A percentile compares a stretch with the other conserved stretches of the same genome.
These are phyloP conservation scores for Termitomyces sp. DNA, from an alignment of 768 basidiomycete species.

Conservation along the genomic window DNA sequence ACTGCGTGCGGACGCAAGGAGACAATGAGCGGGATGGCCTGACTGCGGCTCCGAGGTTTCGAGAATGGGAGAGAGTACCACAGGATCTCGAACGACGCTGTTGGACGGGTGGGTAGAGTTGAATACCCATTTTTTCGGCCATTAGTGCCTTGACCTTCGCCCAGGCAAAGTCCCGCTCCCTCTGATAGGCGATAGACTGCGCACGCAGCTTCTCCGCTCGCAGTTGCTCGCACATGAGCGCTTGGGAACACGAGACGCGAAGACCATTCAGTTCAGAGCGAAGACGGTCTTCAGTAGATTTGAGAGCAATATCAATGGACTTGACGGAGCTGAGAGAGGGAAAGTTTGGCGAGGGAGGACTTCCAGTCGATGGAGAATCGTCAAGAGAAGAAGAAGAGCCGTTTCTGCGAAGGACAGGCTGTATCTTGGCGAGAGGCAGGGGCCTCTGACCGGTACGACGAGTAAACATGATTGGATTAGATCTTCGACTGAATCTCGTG, in stretches of 20 bases:
- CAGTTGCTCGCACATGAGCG: conserved; percentile 24
- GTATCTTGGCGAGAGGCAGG: not conserved
- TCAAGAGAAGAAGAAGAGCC: not conserved
- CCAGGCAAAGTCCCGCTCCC: conserved; percentile 28
- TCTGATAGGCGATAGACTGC: conserved; percentile 23
- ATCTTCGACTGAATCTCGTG: not conserved
- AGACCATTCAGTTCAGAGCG: conserved; percentile 24
- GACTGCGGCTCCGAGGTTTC: not conserved
- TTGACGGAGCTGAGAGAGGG: not conserved
- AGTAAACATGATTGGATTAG: not conserved
- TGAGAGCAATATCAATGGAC: conserved; percentile 25
- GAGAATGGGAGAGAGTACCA: not conserved
- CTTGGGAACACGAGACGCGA: conserved; percentile 23
- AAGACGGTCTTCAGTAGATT: conserved; percentile 21
- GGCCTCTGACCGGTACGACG: not conserved
- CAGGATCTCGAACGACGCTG: conserved; percentile 1
- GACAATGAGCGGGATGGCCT: not conserved
- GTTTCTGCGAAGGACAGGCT: not conserved
- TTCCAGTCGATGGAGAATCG: not conserved
- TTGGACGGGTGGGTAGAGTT: not conserved
- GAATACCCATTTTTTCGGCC: conserved; percentile 11
- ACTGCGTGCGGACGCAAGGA: not conserved
- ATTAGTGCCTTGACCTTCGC: conserved; percentile 23
- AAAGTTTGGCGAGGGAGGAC: not conserved
- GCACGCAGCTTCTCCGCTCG: conserved; percentile 23